Percentiles rank a stretch among this genome's conserved stretches.
Conservation (phyloP, 768 basidiomycete genomes). For the Mycena vitilis region DNA sequence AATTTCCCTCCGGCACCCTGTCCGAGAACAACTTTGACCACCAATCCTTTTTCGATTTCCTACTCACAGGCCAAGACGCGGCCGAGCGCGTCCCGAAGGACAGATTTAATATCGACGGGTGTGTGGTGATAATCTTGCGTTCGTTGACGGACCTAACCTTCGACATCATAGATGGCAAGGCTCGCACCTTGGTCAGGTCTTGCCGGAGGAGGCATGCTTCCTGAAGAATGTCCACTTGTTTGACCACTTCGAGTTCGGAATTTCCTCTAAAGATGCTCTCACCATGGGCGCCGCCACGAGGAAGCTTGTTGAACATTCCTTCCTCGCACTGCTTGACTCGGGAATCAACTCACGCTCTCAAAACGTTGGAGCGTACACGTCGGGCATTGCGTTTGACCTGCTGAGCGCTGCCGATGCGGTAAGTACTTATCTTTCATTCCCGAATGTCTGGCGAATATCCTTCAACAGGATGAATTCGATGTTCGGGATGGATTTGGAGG, state of each 20-base stretch:
- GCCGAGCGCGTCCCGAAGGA: slow-evolving; percentile 45
- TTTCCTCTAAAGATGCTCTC: slow-evolving; percentile 49
- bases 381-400: slow-evolving; percentile 40
- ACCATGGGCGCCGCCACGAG: slow-evolving; percentile 49
- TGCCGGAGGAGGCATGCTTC: slow-evolving; percentile 48
- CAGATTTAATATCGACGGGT: slow-evolving; percentile 50
- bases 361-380: slow-evolving; percentile 56
- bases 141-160: background rate
- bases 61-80: slow-evolving; percentile 46
- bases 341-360: slow-evolving; percentile 58
- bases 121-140: slow-evolving; percentile 16
- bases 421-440: slow-evolving; percentile 10
- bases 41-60: slow-evolving; percentile 50
- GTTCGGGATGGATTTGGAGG: slow-evolving; percentile 20
- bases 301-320: slow-evolving; percentile 52
- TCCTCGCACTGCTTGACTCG: slow-evolving; percentile 58
- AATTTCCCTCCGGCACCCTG: slow-evolving; percentile 49
- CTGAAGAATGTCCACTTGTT: slow-evolving; percentile 51
- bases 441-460: background rate
- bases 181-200: slow-evolving; percentile 41
- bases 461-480: slow-evolving; percentile 49
- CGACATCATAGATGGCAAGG: slow-evolving; percentile 40
- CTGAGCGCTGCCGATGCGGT: slow-evolving; percentile 44
- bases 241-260: slow-evolving; percentile 55
- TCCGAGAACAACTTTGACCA: slow-evolving; percentile 46